Evolutionary conservation across 2,329 filamentous ascomycete genomes (phyloP).

Genomic region (Sporothrix pallida): DNA sequence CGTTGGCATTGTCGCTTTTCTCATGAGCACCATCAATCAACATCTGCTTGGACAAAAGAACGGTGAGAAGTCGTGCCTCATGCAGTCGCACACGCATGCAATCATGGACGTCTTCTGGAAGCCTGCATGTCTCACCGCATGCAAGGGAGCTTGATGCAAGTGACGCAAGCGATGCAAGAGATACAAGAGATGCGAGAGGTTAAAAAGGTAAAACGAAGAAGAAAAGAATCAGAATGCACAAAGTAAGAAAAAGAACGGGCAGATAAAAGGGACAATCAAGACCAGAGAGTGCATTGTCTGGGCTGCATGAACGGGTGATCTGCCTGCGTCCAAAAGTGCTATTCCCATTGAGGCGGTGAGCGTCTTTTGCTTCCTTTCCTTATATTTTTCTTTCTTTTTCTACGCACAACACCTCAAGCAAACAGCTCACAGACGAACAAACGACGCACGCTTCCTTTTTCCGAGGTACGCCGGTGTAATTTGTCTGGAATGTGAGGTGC

Average conservation of each 20-base stretch:
- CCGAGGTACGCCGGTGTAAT: not conserved
- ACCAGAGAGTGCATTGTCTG: not conserved
- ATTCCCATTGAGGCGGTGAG: slow-evolving; percentile 14
- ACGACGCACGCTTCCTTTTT: not conserved
- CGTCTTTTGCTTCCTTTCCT: not conserved
- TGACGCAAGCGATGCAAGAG: not conserved
- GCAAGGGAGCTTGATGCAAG: slow-evolving; percentile 17
- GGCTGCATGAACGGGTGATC: slow-evolving; percentile 9
- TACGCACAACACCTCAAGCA: not conserved
- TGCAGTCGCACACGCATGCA: not conserved
- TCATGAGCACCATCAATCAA: no score
- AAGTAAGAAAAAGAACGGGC: not conserved
- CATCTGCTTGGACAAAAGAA: not conserved
- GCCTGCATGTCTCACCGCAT: slow-evolving; percentile 26
- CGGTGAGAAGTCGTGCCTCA: not conserved
- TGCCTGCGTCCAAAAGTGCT: not conserved
- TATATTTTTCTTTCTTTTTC: not conserved
- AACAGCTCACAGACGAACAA: not conserved
- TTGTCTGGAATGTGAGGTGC: not conserved
- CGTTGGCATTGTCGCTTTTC: no score
- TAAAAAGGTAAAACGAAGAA: not conserved
- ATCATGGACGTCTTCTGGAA: slow-evolving; percentile 14
- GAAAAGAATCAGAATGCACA: not conserved
- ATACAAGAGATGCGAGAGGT: not conserved
- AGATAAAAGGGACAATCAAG: not conserved